A percentile compares a stretch with the other conserved stretches of the same genome.
These are phyloP conservation scores for Phyllosticta citriasiana DNA, from an alignment of 2,329 filamentous ascomycete species.

Conservation along the genomic window DNA sequence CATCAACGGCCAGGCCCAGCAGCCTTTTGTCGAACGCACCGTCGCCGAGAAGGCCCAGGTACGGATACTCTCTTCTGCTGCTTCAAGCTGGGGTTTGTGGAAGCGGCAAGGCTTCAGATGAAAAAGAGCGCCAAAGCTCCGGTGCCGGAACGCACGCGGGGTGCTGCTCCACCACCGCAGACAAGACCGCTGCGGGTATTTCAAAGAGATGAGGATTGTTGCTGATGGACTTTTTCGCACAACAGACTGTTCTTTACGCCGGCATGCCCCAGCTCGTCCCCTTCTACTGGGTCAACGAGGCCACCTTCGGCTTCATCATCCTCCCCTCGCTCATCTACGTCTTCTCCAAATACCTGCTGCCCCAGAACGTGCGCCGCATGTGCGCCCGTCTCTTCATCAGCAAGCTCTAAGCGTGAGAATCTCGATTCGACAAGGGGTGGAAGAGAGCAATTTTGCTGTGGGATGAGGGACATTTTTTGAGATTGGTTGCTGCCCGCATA, in stretches of 20 bases:
- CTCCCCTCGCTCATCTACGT: slow-evolving; percentile 34
- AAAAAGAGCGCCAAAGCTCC: slow-evolving; percentile 17
- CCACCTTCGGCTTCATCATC: slow-evolving; percentile 31
- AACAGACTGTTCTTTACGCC: slow-evolving; percentile 30
- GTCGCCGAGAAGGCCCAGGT: slow-evolving; percentile 9
- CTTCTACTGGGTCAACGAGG: slow-evolving; percentile 38
- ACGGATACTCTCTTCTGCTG: neutral
- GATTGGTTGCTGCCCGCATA: neutral
- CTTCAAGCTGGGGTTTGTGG: neutral
- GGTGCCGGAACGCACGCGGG: neutral
- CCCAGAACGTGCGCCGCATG: slow-evolving; percentile 32
- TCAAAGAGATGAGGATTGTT: too few relatives aligned
- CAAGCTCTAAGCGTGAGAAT: slow-evolving; percentile 26
- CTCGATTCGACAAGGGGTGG: neutral
- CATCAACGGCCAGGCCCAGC: slow-evolving; percentile 3
- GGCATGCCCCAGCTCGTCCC: slow-evolving; percentile 36
- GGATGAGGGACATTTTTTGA: neutral
- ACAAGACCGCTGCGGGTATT: too few relatives aligned
- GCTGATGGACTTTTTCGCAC: too few relatives aligned
- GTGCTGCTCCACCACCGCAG: too few relatives aligned
- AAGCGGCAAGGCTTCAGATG: neutral
- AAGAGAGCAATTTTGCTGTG: neutral
- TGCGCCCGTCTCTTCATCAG: slow-evolving; percentile 34
- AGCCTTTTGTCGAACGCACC: neutral
- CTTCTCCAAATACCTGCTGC: slow-evolving; percentile 35